Evolutionary conservation across 768 basidiomycete species (phyloP), one percentile per base, ranked within the genome.

Genomic region (Pleurotus eryngii): DNA sequence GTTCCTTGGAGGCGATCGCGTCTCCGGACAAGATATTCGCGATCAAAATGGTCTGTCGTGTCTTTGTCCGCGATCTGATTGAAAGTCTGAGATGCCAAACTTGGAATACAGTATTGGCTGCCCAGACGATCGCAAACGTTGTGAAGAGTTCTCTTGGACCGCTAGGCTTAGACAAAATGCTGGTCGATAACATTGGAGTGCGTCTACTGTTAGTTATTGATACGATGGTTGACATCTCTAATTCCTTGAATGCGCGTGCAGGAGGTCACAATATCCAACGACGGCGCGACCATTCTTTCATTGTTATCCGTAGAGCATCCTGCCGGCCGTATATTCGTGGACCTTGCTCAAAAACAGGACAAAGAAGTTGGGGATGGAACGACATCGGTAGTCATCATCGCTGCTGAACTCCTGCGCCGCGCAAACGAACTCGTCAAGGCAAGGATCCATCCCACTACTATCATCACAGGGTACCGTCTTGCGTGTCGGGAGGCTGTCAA

Each of bases 221-320:
- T 46, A 7, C 30, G 30, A 35, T 35, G 30, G 30, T 49, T 56
- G 35, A 27, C 37, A 39, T 51, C 37, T 39, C 46, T 63, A 47
- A 60, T 26, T 47, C 20, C 27, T 35, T 9, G 15, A 26, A 27
- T 26, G 17, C 39, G 30, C 58, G 7, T 55, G 4, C 72, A 96
- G 94, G 97, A 99, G 81, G 95, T 98, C 26, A 98, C 97, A 27
- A 98, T 99, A 70, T 98, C 97, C 47, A 99, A 99, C 74, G 97
- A 98, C 75, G 97, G 97, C 48, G 97, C 97, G 14, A 98, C 97
- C n/a, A 99, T 99, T 64, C 85, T 99, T 39, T 88, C 92, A 20
- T 80, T 98, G 17, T 79, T 98, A 40, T 86, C 93, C 14, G 95
- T 99, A 46, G 93, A 97, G 66, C 94, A 98, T 68, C 97, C 97